Conservation (phyloP, 2,329 filamentous ascomycete species). For the Cladophialophora psammophila region DNA sequence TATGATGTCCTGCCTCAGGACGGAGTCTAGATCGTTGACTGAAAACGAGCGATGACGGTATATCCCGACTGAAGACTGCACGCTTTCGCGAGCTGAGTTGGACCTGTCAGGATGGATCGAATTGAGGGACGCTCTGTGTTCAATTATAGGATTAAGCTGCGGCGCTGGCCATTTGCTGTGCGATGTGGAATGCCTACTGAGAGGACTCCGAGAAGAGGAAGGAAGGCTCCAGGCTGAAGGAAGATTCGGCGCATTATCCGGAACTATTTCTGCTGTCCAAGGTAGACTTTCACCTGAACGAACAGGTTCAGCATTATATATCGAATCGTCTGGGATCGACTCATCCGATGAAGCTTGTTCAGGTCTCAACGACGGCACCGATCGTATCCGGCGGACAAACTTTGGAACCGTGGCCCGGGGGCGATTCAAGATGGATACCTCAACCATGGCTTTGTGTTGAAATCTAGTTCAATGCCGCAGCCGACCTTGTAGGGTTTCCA, state of each 20-base stretch:
- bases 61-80: slow-evolving; percentile 1
- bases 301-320: slow-evolving; percentile 49
- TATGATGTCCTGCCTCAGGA: slow-evolving; percentile 16
- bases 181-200: slow-evolving; percentile 24
- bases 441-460: neutral
- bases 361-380: slow-evolving; percentile 29
- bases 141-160: slow-evolving; percentile 43
- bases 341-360: slow-evolving; percentile 44
- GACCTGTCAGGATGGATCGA: slow-evolving; percentile 16
- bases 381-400: slow-evolving; percentile 34
- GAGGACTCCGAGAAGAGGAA: slow-evolving; percentile 36
- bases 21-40: slow-evolving; percentile 41
- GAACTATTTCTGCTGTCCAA: slow-evolving; percentile 1
- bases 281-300: slow-evolving; percentile 41
- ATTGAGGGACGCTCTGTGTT: slow-evolving; percentile 35
- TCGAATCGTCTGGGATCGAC: slow-evolving; percentile 48
- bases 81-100: slow-evolving; percentile 4
- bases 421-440: neutral
- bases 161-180: slow-evolving; percentile 39
- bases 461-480: neutral
- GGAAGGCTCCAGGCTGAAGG: slow-evolving; percentile 36
- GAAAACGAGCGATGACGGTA: slow-evolving; percentile 40
- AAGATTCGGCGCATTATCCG: slow-evolving; percentile 23
- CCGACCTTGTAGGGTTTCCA: neutral
- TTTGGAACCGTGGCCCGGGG: neutral